Conservation (phyloP, 1,284 basidiomycete species). For the Phellopilus nigrolimitatus region DNA sequence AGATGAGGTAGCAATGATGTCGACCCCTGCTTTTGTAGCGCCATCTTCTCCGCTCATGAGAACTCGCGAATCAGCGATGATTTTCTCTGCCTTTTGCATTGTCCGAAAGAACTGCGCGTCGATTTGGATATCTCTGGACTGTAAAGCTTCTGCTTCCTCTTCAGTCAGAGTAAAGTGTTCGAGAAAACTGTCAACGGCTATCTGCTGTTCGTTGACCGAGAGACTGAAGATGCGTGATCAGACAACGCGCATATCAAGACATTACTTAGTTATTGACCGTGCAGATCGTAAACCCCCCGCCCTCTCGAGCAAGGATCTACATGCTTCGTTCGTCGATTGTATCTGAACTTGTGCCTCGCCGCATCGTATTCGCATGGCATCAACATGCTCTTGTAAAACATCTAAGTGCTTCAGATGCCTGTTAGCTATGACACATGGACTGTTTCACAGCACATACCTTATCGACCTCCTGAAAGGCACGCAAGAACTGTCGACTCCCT, state of each 20-base stretch:
- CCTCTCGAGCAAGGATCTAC: slow-evolving; percentile 79
- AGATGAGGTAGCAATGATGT: slow-evolving; percentile 84
- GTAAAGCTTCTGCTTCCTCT: slow-evolving; percentile 69
- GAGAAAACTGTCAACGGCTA: slow-evolving; percentile 79
- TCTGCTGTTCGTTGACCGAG: slow-evolving; percentile 61
- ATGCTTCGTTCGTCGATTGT: slow-evolving; percentile 71
- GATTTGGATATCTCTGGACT: slow-evolving; percentile 74
- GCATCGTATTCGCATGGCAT: slow-evolving; percentile 75
- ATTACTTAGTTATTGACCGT: slow-evolving; percentile 44
- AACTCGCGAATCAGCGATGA: slow-evolving; percentile 80
- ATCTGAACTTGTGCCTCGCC: slow-evolving; percentile 80
- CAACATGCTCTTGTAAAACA: slow-evolving; percentile 69
- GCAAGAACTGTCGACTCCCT: slow-evolving; percentile 77
- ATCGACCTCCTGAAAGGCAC: slow-evolving; percentile 83
- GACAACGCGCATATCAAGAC: background rate
- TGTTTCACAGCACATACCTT: too few relatives aligned
- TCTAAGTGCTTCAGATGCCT: slow-evolving; percentile 62
- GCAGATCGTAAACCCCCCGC: slow-evolving; percentile 81
- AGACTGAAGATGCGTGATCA: slow-evolving; percentile 44
- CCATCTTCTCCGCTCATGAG: slow-evolving; percentile 86
- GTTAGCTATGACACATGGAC: slow-evolving; percentile 9
- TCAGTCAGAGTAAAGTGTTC: slow-evolving; percentile 79
- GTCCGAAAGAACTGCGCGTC: slow-evolving; percentile 73
- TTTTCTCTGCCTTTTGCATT: slow-evolving; percentile 83
- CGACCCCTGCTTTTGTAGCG: slow-evolving; percentile 79